Percentiles rank a stretch among this genome's conserved stretches.
Evolutionary conservation across 1,284 basidiomycete species (phyloP).

Genomic region (Cystobasidium sp.): DNA sequence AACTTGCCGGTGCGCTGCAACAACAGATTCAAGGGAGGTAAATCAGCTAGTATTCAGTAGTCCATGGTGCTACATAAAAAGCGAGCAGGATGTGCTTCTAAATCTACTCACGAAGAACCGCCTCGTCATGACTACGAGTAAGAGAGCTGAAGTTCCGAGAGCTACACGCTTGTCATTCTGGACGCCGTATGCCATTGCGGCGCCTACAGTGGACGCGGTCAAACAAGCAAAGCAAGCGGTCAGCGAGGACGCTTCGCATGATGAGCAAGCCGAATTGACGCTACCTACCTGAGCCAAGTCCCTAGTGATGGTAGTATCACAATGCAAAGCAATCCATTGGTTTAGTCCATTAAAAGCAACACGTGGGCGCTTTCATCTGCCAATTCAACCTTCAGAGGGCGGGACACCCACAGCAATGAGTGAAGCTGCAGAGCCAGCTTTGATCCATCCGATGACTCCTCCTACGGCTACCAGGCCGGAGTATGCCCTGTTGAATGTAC

Average conservation of each 20-base stretch:
- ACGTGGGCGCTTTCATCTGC: no score
- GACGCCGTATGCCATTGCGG: conserved; percentile 40
- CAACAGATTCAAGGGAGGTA: neutral
- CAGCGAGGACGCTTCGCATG: neutral
- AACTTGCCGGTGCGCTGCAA: conserved; percentile 36
- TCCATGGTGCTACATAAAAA: neutral
- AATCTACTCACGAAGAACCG: conserved; percentile 22
- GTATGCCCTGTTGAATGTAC: conserved; percentile 17
- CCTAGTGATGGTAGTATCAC: neutral
- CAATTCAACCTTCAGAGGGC: neutral
- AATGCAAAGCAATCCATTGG: neutral
- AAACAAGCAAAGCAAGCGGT: neutral
- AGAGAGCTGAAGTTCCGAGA: conserved; percentile 33
- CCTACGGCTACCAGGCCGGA: conserved; percentile 35
- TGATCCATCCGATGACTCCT: conserved; percentile 39
- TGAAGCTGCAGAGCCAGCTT: conserved; percentile 38
- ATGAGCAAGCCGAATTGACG: neutral
- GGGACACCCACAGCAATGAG: conserved; percentile 28
- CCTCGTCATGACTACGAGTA: conserved; percentile 35
- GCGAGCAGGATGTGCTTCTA: neutral
- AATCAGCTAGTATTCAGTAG: neutral
- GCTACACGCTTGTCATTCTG: conserved; percentile 40
- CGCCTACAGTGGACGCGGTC: neutral
- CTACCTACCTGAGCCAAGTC: conserved; percentile 33
- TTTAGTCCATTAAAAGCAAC: neutral